A percentile compares a stretch with the other conserved stretches of the same genome.
Conservation (phyloP, 371 early-diverging fungal species). For the Actinomucor elegans region DNA sequence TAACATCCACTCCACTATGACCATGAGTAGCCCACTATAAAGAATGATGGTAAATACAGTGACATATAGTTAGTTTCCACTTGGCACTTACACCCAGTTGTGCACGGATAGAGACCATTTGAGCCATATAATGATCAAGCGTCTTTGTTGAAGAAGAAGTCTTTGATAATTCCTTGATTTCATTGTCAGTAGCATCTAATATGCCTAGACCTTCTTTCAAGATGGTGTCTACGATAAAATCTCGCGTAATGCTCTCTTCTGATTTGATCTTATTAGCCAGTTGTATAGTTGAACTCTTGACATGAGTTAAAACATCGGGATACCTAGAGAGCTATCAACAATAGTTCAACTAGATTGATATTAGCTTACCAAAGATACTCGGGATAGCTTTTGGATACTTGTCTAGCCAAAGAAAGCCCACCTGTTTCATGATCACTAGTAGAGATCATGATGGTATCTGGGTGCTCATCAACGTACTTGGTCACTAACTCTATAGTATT, state of each 20-base stretch:
- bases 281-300: constrained; percentile 64
- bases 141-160: constrained; percentile 8
- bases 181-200: constrained; percentile 62
- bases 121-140: constrained; percentile 59
- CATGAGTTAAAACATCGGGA: constrained; percentile 71
- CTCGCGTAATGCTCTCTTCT: constrained; percentile 7
- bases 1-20: constrained; percentile 94
- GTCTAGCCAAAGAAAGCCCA: constrained; percentile 79
- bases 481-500: constrained; percentile 71
- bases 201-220: constrained; percentile 67
- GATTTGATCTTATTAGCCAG: constrained; percentile 41
- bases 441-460: constrained; percentile 85
- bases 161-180: constrained; percentile 53
- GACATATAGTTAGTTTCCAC: too few species aligned
- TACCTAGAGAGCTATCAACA: constrained; percentile 26
- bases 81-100: constrained; percentile 60
- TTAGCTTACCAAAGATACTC: constrained; percentile 92
- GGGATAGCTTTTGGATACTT: constrained; percentile 66
- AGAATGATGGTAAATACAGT: neutral
- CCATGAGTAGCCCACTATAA: constrained; percentile 86
- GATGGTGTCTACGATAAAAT: constrained; percentile 47
- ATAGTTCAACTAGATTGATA: neutral
- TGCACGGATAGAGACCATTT: constrained; percentile 73
- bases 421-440: constrained; percentile 96
- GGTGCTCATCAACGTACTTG: constrained; percentile 71